Percentiles rank a stretch among this genome's conserved stretches.
These are phyloP conservation scores for Colletotrichum aenigma DNA, from an alignment of 2,329 filamentous ascomycete genomes.

Conservation along the genomic window DNA sequence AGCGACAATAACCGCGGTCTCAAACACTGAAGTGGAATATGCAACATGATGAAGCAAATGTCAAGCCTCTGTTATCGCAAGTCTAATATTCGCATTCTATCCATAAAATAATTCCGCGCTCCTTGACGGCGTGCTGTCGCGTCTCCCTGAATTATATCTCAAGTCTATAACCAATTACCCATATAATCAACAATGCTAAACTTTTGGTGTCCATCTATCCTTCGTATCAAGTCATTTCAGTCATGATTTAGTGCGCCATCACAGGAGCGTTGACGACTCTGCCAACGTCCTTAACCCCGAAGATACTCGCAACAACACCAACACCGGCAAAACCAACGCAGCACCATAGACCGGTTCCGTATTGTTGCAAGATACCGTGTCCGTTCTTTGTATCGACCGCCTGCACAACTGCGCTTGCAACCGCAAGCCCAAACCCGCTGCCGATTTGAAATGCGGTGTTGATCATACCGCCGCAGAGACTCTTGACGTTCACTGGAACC, in stretches of 20 bases:
- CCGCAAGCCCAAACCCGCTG: slow-evolving; percentile 2
- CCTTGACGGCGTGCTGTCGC: not conserved
- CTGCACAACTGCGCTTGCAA: slow-evolving; percentile 5
- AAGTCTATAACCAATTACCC: not conserved
- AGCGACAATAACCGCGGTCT: not conserved
- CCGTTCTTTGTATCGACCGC: slow-evolving; percentile 7
- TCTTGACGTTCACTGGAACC: slow-evolving; percentile 14
- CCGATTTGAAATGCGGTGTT: slow-evolving; percentile 18
- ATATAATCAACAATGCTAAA: not conserved
- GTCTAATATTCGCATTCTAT: not conserved
- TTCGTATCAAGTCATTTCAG: not conserved
- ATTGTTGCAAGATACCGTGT: not conserved
- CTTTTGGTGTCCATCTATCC: not conserved
- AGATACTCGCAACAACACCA: not conserved
- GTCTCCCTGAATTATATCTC: not conserved
- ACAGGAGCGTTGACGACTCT: not conserved
- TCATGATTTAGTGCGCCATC: not conserved
- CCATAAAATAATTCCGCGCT: not conserved
- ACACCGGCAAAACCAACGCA: slow-evolving; percentile 5
- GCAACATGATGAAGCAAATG: not conserved
- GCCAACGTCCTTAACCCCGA: slow-evolving; percentile 5
- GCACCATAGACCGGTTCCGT: slow-evolving; percentile 4
- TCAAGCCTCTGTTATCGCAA: not conserved
- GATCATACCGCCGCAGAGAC: slow-evolving; percentile 14
- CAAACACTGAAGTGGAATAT: not conserved